Percentiles rank a stretch among this genome's conserved stretches.
These are phyloP conservation scores for Podaxis sp. DNA, from an alignment of 768 basidiomycete species.

Conservation along the genomic window DNA sequence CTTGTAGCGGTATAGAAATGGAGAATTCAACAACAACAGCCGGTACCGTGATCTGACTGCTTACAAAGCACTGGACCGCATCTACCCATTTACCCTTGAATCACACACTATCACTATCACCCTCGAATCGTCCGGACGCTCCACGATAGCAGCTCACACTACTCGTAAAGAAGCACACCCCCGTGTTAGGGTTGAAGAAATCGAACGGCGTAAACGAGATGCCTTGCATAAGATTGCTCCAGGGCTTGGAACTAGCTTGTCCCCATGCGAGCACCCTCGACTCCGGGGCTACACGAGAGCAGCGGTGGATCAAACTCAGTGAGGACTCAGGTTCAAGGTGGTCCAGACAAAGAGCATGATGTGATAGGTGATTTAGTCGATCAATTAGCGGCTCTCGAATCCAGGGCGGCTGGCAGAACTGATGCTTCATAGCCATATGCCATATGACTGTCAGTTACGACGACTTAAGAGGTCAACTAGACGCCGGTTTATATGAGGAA, in stretches of 20 bases:
- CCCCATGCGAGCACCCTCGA: constrained; percentile 30
- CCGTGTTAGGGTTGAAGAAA: constrained; percentile 71
- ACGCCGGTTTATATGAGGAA: too few species aligned
- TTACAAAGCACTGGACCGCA: constrained; percentile 79
- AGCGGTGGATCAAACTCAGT: not conserved
- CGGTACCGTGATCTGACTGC: constrained; percentile 31
- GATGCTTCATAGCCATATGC: not conserved
- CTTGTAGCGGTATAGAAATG: too few species aligned
- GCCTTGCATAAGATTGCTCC: constrained; percentile 78
- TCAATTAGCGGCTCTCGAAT: constrained; percentile 68
- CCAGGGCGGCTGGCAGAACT: not conserved
- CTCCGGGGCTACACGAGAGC: constrained; percentile 10
- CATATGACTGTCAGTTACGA: too few species aligned
- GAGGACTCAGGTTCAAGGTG: constrained; percentile 1
- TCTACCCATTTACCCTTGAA: constrained; percentile 94
- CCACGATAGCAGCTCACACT: constrained; percentile 61
- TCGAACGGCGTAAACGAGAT: constrained; percentile 60
- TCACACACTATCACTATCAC: constrained; percentile 78
- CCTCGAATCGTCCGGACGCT: constrained; percentile 68
- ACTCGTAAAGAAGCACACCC: constrained; percentile 72
- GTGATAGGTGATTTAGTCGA: constrained; percentile 86
- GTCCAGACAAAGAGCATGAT: constrained; percentile 36
- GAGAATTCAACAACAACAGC: too few species aligned
- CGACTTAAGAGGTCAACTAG: too few species aligned
- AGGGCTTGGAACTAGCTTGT: constrained; percentile 73